Conservation (phyloP, 2,329 filamentous ascomycete genomes). For the Xenosphaeropsis pyriputrescens region DNA sequence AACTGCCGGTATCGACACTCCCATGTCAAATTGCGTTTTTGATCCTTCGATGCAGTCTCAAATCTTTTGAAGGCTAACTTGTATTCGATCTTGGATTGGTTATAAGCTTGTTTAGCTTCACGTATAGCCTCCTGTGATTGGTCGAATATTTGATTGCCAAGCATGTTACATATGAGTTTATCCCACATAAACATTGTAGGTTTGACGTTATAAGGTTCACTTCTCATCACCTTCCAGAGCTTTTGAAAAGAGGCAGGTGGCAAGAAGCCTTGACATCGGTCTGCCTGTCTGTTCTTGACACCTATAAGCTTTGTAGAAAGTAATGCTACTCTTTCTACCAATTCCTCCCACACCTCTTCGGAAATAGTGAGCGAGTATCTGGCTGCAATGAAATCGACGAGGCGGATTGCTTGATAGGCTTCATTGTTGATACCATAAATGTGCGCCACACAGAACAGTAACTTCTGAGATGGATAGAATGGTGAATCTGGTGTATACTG, state of each 20-base stretch:
- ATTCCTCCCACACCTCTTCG: slow-evolving; percentile 43
- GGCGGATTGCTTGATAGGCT: slow-evolving; percentile 38
- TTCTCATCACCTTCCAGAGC: slow-evolving; percentile 15
- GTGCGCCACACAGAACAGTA: slow-evolving; percentile 55
- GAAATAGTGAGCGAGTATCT: slow-evolving; percentile 44
- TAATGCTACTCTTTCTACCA: slow-evolving; percentile 54
- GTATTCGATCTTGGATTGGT: no score
- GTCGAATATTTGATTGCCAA: slow-evolving; percentile 4
- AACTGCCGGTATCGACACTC: no score
- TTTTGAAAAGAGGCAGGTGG: slow-evolving; percentile 8
- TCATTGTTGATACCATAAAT: slow-evolving; percentile 52
- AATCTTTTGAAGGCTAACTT: no score
- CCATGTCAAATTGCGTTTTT: no score
- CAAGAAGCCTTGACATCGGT: slow-evolving; percentile 5
- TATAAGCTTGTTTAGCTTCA: no score
- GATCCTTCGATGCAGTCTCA: no score
- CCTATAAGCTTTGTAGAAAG: slow-evolving; percentile 23
- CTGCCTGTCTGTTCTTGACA: background rate
- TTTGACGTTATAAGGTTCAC: slow-evolving; percentile 13
- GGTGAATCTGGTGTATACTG: slow-evolving; percentile 31
- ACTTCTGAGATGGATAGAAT: slow-evolving; percentile 37
- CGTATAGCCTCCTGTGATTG: slow-evolving; percentile 1
- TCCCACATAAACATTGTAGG: slow-evolving; percentile 15
- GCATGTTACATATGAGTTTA: slow-evolving; percentile 8
- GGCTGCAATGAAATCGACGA: slow-evolving; percentile 47